A percentile compares a stretch with the other conserved stretches of the same genome.
Evolutionary conservation across 495 filamentous ascomycete species (phyloP).

Genomic region (Parathielavia appendiculata): DNA sequence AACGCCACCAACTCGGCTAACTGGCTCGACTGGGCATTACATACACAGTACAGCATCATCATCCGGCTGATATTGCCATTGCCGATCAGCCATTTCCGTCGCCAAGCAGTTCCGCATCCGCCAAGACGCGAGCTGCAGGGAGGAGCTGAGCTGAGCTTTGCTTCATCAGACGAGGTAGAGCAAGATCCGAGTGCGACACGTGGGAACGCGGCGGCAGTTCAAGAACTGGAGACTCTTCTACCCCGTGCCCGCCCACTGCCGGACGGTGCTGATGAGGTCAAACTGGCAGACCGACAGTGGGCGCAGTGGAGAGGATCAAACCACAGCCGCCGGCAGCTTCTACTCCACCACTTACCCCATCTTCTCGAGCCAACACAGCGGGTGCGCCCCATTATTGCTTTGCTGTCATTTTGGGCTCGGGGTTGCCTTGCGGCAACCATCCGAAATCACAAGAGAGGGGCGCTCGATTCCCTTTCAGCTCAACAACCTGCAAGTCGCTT

Average conservation of each 20-base stretch:
- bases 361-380: neutral
- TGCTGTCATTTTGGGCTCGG: neutral
- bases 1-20: constrained; percentile 8
- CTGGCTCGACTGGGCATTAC: constrained; percentile 8
- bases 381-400: neutral
- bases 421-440: constrained; percentile 3
- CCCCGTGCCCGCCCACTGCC: neutral
- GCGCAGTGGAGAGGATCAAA: constrained; percentile 7
- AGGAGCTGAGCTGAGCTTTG: constrained; percentile 6
- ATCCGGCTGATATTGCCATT: constrained; percentile 9
- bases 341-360: constrained; percentile 14
- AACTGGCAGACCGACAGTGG: constrained; percentile 11
- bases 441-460: constrained; percentile 10
- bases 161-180: neutral
- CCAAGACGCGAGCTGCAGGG: constrained; percentile 16
- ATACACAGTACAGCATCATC: constrained; percentile 14
- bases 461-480: constrained; percentile 1
- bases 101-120: constrained; percentile 5
- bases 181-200: constrained; percentile 21
- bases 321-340: neutral
- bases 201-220: constrained; percentile 13
- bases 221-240: neutral
- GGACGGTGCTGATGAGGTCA: neutral
- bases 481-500: constrained; percentile 6
- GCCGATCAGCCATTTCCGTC: neutral